Evolutionary conservation across 768 basidiomycete species (phyloP).

Genomic region (Suillus cothurnatus): DNA sequence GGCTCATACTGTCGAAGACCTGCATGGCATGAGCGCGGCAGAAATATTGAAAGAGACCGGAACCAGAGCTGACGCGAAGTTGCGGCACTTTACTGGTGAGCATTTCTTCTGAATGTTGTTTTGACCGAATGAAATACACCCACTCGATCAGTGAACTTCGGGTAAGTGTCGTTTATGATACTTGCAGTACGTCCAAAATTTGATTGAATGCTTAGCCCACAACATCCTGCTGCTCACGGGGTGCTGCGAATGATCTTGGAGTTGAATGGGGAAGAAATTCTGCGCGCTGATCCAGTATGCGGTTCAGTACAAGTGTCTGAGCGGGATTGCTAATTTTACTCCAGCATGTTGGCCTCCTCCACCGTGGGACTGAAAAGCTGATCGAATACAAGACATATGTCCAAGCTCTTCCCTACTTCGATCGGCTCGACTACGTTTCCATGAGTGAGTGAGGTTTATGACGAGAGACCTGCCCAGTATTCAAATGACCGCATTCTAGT

Average conservation of each 20-base stretch:
- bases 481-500: constrained; percentile 49
- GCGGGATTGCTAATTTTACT: not conserved
- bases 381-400: constrained; percentile 99
- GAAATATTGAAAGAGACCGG: constrained; percentile 81
- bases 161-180: constrained; percentile 42
- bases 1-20: constrained; percentile 79
- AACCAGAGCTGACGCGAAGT: constrained; percentile 69
- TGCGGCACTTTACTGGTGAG: constrained; percentile 93
- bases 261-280: constrained; percentile 94
- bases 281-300: constrained; percentile 81
- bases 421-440: constrained; percentile 98
- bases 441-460: constrained; percentile 75
- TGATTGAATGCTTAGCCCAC: constrained; percentile 48
- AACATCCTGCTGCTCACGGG: constrained; percentile 98
- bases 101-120: constrained; percentile 13
- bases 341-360: constrained; percentile 92
- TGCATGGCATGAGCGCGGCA: constrained; percentile 76
- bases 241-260: constrained; percentile 97
- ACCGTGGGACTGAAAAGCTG: constrained; percentile 97
- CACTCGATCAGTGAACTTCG: constrained; percentile 79
- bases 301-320: not conserved
- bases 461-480: not conserved
- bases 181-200: not conserved
- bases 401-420: constrained; percentile 98
- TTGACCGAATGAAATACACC: constrained; percentile 14